Conservation (phyloP, 225 moss, liverwort and hornwort genomes). For the Bryum argenteum region DNA sequence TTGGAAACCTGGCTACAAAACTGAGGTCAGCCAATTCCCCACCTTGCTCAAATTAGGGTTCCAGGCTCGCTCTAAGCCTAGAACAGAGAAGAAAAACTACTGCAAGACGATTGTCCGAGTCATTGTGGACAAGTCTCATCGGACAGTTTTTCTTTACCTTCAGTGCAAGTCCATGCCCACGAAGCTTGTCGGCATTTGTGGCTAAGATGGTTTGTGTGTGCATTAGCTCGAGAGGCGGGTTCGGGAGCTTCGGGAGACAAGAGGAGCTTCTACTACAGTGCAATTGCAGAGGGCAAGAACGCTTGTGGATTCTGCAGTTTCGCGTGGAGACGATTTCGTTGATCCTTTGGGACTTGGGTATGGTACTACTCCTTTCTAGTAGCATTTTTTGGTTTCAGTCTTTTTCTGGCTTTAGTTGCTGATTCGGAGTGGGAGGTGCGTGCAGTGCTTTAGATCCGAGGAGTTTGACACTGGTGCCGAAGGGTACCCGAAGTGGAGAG, state of each 20-base stretch:
- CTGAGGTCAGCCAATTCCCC: conserved; percentile 48
- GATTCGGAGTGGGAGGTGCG: too few relatives aligned
- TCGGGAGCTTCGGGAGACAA: conserved; percentile 92
- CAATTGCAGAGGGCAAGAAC: conserved; percentile 48
- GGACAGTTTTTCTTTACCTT: too few relatives aligned
- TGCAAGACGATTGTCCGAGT: too few relatives aligned
- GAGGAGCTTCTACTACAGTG: conserved; percentile 60
- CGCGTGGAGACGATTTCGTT: conserved; percentile 52
- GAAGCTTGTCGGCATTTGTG: background rate
- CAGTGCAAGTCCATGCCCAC: too few relatives aligned
- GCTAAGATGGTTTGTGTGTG: background rate
- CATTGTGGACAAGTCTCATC: too few relatives aligned
- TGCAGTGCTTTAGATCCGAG: conserved; percentile 52
- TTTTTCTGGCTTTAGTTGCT: too few relatives aligned
- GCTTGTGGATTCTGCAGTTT: conserved; percentile 43
- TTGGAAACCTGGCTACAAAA: conserved; percentile 77
- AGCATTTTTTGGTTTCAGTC: background rate
- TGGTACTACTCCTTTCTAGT: background rate
- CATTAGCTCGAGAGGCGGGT: conserved; percentile 82
- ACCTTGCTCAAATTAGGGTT: conserved; percentile 22
- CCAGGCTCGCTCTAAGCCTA: too few relatives aligned
- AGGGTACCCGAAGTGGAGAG: conserved; percentile 55
- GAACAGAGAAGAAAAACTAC: too few relatives aligned
- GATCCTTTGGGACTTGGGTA: conserved; percentile 69
- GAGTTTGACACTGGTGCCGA: conserved; percentile 58